Conservation (phyloP, 1,284 basidiomycete species). For the Apiotrichum mycotoxinovorans region DNA sequence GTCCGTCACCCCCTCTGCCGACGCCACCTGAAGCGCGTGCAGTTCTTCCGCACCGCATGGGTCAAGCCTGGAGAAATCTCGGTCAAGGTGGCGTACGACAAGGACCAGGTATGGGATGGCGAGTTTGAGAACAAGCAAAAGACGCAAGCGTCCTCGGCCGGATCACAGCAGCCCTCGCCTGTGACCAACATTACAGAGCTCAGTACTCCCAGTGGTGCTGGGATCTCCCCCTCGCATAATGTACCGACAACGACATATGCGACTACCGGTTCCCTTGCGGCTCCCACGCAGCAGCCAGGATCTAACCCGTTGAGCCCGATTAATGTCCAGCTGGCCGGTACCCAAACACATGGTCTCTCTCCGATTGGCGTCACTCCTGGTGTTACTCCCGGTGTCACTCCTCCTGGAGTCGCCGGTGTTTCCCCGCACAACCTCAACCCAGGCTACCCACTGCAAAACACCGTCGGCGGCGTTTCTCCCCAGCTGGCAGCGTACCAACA, state of each 20-base stretch:
- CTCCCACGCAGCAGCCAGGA: too few relatives aligned
- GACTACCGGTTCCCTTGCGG: too few relatives aligned
- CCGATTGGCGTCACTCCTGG: too few relatives aligned
- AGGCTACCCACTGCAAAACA: not conserved
- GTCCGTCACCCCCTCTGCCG: conserved; percentile 34
- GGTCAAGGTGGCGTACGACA: not conserved
- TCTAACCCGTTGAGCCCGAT: too few relatives aligned
- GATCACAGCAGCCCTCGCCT: not conserved
- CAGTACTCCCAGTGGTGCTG: not conserved
- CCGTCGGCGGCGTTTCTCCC: not conserved
- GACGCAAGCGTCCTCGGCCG: not conserved
- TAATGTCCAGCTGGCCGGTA: too few relatives aligned
- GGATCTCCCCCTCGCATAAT: not conserved
- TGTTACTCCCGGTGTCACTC: too few relatives aligned
- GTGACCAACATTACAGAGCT: not conserved
- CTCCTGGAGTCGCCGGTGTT: not conserved
- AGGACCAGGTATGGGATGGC: conserved; percentile 4
- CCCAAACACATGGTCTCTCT: too few relatives aligned
- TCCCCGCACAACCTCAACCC: not conserved
- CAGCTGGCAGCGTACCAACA: not conserved
- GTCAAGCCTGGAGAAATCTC: not conserved
- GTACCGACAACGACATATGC: not conserved
- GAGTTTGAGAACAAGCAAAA: conserved; percentile 3
- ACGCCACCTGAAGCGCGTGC: conserved; percentile 31
- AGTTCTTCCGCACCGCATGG: conserved; percentile 13